Base-by-base conservation (phyloP, 2,329 filamentous ascomycete species). In the Arthrinium phaeospermum region DNA sequence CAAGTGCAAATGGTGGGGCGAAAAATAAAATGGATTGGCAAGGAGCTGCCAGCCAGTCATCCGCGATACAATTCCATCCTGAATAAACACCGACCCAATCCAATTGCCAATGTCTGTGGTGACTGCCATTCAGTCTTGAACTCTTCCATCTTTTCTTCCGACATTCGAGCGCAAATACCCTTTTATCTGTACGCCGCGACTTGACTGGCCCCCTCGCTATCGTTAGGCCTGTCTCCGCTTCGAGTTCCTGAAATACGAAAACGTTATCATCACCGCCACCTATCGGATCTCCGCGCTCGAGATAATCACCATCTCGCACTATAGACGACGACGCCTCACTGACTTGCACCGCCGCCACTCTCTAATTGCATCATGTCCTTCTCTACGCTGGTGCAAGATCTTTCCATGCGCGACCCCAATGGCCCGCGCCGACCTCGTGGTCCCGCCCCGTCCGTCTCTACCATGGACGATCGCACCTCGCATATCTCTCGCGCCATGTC, bases 361-460 rank as follows among this genome's bases (percentile, higher is more conserved):
- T 41, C 24, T n/a, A 37, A 19, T n/a, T 37, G 16, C 75, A 80
- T 70, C 73, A 92, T 92, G 90, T 92, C 90, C 47, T 92, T 92
- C 83, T 92, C 90, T 53, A 91, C 88, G 78, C 89, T 92, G 71
- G 89, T 92, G 34, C 90, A 92, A 75, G 90, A 92, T 75, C 83
- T 92, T 74, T 87, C 88, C 41, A 86, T 91, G 74, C 89, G 89
- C 77, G 90, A 91, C 78, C 81, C 84, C 75, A 79, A 77, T 72
- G 83, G 81, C 74, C 78, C 83, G 27, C 85, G 89, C 76, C 86
- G 88, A 72, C 82, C 85, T 51, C 57, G 53, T 68, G 84, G 83
- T 37, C 47, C 34, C 71, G 84, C 83, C 37, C 87, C 89, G 37
- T 80, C 79, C 12, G 83, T 85, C 68, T 90, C 89, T 47, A 90